Percentiles rank a stretch among this genome's conserved stretches.
Conservation (phyloP, 2,329 filamentous ascomycete species). For the Lojkania enalia region DNA sequence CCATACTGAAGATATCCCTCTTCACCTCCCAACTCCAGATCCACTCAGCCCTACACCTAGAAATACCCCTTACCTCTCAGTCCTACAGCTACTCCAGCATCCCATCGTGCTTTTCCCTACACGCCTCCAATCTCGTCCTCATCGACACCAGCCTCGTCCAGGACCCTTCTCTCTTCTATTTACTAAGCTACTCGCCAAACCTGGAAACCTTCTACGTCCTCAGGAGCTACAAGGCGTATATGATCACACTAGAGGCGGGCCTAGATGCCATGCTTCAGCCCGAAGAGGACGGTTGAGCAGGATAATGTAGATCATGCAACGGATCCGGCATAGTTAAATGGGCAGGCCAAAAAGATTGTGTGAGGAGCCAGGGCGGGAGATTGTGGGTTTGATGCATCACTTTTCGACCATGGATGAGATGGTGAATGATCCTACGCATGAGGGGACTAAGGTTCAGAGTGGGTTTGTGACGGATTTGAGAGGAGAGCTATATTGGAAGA, state of each 20-base stretch:
- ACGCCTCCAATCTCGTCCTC: not conserved
- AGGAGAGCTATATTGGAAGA: not conserved
- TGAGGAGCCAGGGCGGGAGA: not conserved
- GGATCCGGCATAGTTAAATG: not conserved
- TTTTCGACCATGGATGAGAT: not conserved
- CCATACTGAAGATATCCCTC: not conserved
- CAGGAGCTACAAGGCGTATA: not conserved
- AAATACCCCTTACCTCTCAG: not conserved
- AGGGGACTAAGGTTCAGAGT: not conserved
- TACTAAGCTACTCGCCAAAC: not conserved
- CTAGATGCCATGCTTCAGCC: no score
- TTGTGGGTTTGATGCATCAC: not conserved
- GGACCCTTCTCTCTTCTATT: not conserved
- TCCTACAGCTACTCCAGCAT: not conserved
- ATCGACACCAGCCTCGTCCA: not conserved
- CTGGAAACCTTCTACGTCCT: not conserved
- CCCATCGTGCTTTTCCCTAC: not conserved
- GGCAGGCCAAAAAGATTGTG: not conserved
- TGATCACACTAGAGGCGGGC: not conserved
- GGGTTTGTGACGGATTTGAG: not conserved
- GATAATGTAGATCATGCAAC: not conserved
- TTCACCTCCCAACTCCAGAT: not conserved
- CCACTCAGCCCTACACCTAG: not conserved
- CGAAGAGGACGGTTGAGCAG: not conserved
- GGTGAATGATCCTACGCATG: not conserved